Evolutionary conservation across 2,329 filamentous ascomycete species (phyloP).

Genomic region (Penicillium aurantiogriseum): DNA sequence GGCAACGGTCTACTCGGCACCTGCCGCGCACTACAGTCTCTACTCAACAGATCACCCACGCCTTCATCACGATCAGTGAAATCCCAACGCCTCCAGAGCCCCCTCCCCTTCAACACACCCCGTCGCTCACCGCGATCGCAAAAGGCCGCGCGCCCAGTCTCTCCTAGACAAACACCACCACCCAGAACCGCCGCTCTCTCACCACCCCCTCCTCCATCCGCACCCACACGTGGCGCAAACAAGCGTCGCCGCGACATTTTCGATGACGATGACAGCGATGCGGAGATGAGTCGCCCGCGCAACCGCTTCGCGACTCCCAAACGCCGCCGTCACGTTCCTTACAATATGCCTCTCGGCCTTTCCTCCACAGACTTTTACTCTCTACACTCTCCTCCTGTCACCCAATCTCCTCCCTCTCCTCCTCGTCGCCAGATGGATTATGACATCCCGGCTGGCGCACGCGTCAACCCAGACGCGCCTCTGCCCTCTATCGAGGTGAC

Average conservation of each 20-base stretch:
- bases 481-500: slow-evolving; percentile 39
- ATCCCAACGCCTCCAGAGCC: slow-evolving; percentile 42
- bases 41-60: slow-evolving; percentile 42
- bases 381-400: slow-evolving; percentile 36
- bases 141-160: slow-evolving; percentile 23
- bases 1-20: slow-evolving; percentile 43
- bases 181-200: slow-evolving; percentile 16
- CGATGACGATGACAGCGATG: slow-evolving; percentile 23
- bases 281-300: slow-evolving; percentile 11
- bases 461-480: slow-evolving; percentile 33
- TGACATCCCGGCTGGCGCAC: slow-evolving; percentile 11
- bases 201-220: slow-evolving; percentile 26
- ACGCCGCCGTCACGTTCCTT: slow-evolving; percentile 42
- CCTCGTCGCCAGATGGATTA: slow-evolving; percentile 14
- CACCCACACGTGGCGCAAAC: slow-evolving; percentile 36
- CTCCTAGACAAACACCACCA: slow-evolving; percentile 23
- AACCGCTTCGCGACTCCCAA: slow-evolving; percentile 46
- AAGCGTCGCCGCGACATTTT: slow-evolving; percentile 40
- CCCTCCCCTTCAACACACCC: slow-evolving; percentile 33
- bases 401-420: slow-evolving; percentile 33
- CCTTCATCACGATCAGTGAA: slow-evolving; percentile 36
- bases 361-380: slow-evolving; percentile 46
- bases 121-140: slow-evolving; percentile 32
- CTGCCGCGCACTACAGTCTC: slow-evolving; percentile 44
- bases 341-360: slow-evolving; percentile 47